Conservation (phyloP, 1,139 yeast species). For the Debaryomycetaceae sp. region DNA sequence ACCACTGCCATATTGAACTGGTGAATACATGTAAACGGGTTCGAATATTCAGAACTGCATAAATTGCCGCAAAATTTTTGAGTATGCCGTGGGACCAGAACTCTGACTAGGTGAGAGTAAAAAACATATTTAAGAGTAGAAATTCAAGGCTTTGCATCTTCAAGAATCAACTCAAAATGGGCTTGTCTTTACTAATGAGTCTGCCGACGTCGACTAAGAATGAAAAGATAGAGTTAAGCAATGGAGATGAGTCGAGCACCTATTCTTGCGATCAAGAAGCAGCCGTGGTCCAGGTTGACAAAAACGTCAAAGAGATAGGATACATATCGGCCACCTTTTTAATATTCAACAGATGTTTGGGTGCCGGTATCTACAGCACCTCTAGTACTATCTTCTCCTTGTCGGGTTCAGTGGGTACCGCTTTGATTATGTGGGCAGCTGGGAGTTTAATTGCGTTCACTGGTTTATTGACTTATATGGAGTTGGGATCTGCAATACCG, state of each 20-base stretch:
- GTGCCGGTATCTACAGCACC: slow-evolving; percentile 85
- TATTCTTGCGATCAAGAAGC: slow-evolving; percentile 10
- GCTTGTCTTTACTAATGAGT: neutral
- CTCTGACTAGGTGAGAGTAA: neutral
- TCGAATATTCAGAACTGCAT: neutral
- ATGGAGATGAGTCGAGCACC: neutral
- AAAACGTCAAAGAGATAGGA: slow-evolving; percentile 59
- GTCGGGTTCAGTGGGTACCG: slow-evolving; percentile 73
- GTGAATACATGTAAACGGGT: neutral
- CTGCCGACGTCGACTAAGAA: neutral
- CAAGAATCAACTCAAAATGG: neutral
- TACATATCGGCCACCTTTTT: slow-evolving; percentile 64
- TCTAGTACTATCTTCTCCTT: slow-evolving; percentile 71
- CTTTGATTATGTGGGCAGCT: slow-evolving; percentile 71
- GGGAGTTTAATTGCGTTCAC: slow-evolving; percentile 73
- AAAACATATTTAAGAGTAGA: neutral
- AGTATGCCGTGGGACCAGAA: neutral
- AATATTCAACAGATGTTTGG: slow-evolving; percentile 77
- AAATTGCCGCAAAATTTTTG: neutral
- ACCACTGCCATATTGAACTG: neutral
- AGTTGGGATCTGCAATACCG: slow-evolving; percentile 80
- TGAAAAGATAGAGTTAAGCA: neutral
- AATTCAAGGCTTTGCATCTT: neutral
- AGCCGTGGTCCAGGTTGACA: slow-evolving; percentile 44
- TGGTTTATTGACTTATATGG: slow-evolving; percentile 77